phyloP scores from a whole-genome alignment of 1,284 basidiomycete genomes.

The Ganoderma boninense region DNA sequence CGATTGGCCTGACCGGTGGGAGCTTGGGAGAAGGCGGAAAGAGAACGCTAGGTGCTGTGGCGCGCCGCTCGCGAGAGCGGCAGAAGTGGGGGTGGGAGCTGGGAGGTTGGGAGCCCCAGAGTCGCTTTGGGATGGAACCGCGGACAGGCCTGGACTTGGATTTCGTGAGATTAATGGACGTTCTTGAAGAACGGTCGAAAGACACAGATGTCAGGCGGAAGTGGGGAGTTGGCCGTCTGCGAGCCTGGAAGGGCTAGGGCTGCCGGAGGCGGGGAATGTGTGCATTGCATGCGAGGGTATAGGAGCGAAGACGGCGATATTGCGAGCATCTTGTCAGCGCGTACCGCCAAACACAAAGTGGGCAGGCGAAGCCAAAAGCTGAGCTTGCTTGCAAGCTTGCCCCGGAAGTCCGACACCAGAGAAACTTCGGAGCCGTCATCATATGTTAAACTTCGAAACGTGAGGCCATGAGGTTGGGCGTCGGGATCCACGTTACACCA shows the following conservation, averaged over 20 bases:
- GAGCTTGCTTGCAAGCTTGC: not conserved
- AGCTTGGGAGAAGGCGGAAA: not conserved
- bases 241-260: not conserved
- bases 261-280: not conserved
- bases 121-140: not conserved
- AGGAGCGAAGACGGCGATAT: not conserved
- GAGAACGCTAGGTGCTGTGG: not conserved
- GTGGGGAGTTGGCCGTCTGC: not conserved
- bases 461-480: not conserved
- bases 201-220: not conserved
- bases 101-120: slow-evolving; percentile 2
- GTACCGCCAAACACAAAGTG: not conserved
- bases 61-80: not conserved
- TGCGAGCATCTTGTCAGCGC: slow-evolving; percentile 6
- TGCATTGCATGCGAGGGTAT: not conserved
- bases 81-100: not conserved
- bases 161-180: not conserved
- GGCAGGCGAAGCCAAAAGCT: not conserved
- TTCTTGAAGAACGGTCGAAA: not conserved
- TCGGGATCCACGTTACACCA: not conserved
- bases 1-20: not conserved
- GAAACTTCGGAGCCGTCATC: not conserved
- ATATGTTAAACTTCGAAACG: not conserved
- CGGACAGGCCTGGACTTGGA: not conserved
- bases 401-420: not conserved